A percentile compares a stretch with the other conserved stretches of the same genome.
Evolutionary conservation across 768 basidiomycete genomes (phyloP).

Genomic region (Cystobasidium ongulense): DNA sequence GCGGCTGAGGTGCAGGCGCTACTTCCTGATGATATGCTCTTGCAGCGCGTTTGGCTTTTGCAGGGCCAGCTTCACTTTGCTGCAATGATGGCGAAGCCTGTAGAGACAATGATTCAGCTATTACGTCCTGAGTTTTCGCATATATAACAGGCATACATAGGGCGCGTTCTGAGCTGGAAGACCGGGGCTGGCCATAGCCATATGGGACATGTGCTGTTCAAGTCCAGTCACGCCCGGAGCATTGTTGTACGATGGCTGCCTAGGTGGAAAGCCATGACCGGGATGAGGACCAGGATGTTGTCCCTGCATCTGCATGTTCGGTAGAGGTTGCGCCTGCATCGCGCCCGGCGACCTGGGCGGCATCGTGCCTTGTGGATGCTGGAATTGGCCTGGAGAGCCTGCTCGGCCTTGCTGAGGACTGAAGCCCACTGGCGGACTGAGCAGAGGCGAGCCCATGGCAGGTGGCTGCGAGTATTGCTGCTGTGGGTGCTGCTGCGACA

Average conservation of each 20-base stretch:
- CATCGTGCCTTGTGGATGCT: background rate
- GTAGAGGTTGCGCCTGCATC: background rate
- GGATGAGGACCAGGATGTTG: background rate
- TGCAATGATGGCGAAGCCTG: background rate
- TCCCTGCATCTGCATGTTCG: background rate
- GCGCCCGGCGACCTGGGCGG: background rate
- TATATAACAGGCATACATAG: background rate
- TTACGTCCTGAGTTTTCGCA: background rate
- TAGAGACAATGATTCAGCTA: background rate
- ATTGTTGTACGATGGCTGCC: background rate
- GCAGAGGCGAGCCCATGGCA: background rate
- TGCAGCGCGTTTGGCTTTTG: constrained; percentile 36
- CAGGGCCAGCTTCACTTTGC: constrained; percentile 1
- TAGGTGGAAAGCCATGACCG: background rate
- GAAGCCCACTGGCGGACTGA: background rate
- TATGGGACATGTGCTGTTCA: background rate
- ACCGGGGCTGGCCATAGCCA: background rate
- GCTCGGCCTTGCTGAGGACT: background rate
- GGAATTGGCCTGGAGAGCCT: background rate
- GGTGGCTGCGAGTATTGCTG: background rate
- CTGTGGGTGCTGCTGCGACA: background rate
- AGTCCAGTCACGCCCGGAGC: background rate
- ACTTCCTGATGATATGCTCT: constrained; percentile 40
- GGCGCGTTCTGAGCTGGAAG: background rate
- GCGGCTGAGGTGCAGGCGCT: constrained; percentile 27